Evolutionary conservation across 2,329 filamentous ascomycete genomes (phyloP).

Genomic region (Ophiosphaerella narmari): DNA sequence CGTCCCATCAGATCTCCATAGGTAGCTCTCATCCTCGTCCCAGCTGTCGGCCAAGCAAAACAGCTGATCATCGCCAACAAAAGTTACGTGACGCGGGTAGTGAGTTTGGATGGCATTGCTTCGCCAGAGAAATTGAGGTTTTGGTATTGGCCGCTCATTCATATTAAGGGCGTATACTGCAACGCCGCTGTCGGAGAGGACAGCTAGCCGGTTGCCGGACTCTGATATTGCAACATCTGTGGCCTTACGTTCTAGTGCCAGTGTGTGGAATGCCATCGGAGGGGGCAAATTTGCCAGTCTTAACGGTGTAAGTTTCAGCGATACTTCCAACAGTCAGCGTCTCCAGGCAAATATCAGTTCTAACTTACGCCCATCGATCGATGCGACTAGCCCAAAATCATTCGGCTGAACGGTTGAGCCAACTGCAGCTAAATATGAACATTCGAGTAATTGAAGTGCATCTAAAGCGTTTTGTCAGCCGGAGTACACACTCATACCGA

Average conservation of each 20-base stretch:
- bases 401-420: conserved; percentile 72
- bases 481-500: not conserved
- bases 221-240: conserved; percentile 74
- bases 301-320: conserved; percentile 83
- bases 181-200: conserved; percentile 70
- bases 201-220: conserved; percentile 59
- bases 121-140: conserved; percentile 50
- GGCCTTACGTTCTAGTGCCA: conserved; percentile 65
- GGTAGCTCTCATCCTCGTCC: conserved; percentile 33
- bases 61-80: conserved; percentile 47
- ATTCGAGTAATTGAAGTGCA: conserved; percentile 64
- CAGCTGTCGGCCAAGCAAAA: conserved; percentile 42
- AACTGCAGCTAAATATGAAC: conserved; percentile 68
- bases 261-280: conserved; percentile 84
- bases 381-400: conserved; percentile 79
- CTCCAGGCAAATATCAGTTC: conserved; percentile 2
- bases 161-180: conserved; percentile 73
- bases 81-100: conserved; percentile 54
- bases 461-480: conserved; percentile 28
- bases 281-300: conserved; percentile 84
- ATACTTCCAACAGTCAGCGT: conserved; percentile 45
- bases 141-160: conserved; percentile 57
- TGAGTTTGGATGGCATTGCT: conserved; percentile 17
- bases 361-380: conserved; percentile 75
- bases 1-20: conserved; percentile 34